Evolutionary conservation across 2,329 filamentous ascomycete species (phyloP), one percentile per base, ranked within the genome.

Genomic region (Talaromyces piceae): DNA sequence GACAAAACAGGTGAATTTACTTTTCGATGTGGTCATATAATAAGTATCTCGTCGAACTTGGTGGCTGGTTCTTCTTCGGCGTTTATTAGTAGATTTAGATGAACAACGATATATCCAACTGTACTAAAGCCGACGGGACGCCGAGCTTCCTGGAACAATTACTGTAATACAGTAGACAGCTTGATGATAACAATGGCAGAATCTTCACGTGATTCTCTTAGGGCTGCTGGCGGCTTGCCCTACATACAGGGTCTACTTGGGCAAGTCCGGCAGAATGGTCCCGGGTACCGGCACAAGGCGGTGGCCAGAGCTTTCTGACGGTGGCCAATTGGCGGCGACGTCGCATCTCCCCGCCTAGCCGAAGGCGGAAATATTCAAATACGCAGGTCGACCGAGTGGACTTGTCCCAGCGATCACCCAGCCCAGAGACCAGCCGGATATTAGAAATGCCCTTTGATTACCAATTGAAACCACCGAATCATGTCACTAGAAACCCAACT

Each of bases 281-380:
- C 16, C 33, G 33, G 33, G 2, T 61, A 37, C 54, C 59, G 59
- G 59, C 59, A 61, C 55, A 48, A n/a, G 33, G 51, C 25, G 27
- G 6, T 26, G 27, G 39, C 39, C 39, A 43, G 20, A 3, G 23
- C 23, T 22, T 25, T 2, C 20, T 30, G 28, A 7, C 23, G 39
- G 13, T n/a, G 39, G 13, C 39, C 39, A 43, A 43, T 26, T 2
- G 25, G 20, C 4, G 39, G 13, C 39, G 13, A 22, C 39, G 16
- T 25, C 12, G 6, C 20, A 25, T 43, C 23, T 22, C 9, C 23
- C 39, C 20, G 3, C 22, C 3, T 7, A 16, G 18, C 18, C 39
- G n/a, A n/a, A n/a, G n/a, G n/a, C n/a, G 39, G 39, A 43, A 43
- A 43, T 25, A 23, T 43, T 25, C 39, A 43, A 43, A 43, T 12